A percentile compares a stretch with the other conserved stretches of the same genome.
Conservation (phyloP, 768 basidiomycete species). For the Clathrus columnatus region DNA sequence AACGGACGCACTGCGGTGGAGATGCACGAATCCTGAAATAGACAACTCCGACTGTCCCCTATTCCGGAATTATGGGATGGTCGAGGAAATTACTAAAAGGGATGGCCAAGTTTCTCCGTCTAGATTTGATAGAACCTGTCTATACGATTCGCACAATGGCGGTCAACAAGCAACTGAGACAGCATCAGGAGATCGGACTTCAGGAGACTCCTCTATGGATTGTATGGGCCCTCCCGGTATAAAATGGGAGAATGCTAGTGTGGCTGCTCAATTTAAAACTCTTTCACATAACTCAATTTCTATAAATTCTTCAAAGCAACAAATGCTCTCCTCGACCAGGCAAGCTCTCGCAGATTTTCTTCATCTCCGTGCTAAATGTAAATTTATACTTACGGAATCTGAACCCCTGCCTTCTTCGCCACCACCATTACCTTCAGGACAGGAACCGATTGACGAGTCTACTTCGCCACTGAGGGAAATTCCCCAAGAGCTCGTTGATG, state of each 20-base stretch:
- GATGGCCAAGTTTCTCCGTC: background rate
- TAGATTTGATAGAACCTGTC: background rate
- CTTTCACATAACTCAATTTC: background rate
- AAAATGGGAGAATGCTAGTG: background rate
- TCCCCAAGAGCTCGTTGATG: constrained; percentile 24
- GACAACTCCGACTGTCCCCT: background rate
- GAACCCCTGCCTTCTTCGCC: background rate
- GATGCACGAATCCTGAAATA: background rate
- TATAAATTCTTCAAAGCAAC: background rate
- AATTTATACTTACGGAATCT: background rate
- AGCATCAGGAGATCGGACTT: background rate
- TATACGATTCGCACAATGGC: background rate
- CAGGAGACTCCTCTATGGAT: background rate
- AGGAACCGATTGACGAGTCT: background rate
- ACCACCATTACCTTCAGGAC: background rate
- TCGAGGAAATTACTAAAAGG: background rate
- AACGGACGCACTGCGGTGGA: background rate
- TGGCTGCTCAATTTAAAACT: background rate
- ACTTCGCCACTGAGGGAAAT: constrained; percentile 9
- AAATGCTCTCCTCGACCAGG: background rate
- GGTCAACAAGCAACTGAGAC: background rate
- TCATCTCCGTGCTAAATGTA: background rate
- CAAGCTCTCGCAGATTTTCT: background rate
- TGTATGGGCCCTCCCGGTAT: background rate
- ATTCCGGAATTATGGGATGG: background rate